A percentile compares a stretch with the other conserved stretches of the same genome.
phyloP scores from a whole-genome alignment of 345 rosid genomes.

The Moricandia arvensis region DNA sequence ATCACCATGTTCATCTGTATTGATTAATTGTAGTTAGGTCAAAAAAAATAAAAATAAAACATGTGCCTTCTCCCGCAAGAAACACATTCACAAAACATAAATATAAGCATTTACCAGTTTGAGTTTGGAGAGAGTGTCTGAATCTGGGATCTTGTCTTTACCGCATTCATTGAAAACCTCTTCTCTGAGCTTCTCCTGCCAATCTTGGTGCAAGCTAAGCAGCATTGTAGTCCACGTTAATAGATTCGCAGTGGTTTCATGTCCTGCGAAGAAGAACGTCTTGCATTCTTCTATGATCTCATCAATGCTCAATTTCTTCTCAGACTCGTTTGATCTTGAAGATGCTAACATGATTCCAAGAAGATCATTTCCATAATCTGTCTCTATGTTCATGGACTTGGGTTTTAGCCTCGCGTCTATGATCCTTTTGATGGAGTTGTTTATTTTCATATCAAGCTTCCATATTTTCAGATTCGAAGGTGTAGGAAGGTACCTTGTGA shows the following conservation, averaged over 20 bases:
- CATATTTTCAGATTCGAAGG: no score
- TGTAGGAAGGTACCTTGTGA: neutral
- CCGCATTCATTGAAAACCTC: neutral
- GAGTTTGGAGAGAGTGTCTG: neutral
- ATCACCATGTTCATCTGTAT: neutral
- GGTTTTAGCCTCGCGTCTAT: neutral
- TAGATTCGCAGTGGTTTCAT: no score
- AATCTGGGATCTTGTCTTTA: neutral
- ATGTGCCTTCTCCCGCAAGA: neutral
- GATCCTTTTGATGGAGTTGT: neutral
- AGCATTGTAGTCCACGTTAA: no score
- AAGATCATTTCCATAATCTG: no score
- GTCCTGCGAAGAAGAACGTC: no score
- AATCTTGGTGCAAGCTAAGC: no score
- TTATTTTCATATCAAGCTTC: neutral
- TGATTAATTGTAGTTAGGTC: neutral
- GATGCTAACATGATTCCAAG: no score
- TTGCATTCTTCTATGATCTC: no score
- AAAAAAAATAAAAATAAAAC: neutral
- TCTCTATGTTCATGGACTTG: neutral
- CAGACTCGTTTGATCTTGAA: no score
- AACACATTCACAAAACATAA: neutral
- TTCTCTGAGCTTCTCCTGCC: no score
- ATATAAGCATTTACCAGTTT: neutral
- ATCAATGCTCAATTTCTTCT: no score